Evolutionary conservation across 306 rosid genomes (phyloP), one percentile per base, ranked within the genome.

Genomic region (Begonia loranthoides): DNA sequence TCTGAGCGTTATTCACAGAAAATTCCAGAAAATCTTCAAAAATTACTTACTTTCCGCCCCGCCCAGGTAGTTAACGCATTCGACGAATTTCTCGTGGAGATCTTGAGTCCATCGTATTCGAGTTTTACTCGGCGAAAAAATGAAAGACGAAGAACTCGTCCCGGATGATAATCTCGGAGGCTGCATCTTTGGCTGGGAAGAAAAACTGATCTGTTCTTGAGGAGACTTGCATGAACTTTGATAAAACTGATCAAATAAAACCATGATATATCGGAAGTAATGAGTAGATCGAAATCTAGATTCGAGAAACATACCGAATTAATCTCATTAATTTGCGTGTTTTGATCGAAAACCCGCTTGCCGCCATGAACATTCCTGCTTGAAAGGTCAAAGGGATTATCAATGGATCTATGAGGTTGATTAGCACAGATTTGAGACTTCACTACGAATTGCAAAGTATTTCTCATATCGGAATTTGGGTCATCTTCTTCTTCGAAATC

Each of bases 31-130:
- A 43, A 2, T 4, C 4, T 43, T 10, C 13, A 3, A 10, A 3
- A 13, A 74, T 49, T 9, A 22, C 51, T 57, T 57, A 57, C 52
- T 57, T 9, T 57, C 61, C 1, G 22, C 50, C 15, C 44, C 61
- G 1, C 52, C 61, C 19, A 56, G 61, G 33, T 4, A 17, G 10
- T 57, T 24, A 19, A 57, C 12, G 11, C 61, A 57, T n/a, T 57
- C 22, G 11, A 57, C 61, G 9, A 57, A 45, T 46, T 11, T 28
- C 19, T 57, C 34, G 41, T 57, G 61, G 15, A 57, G 51, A 14
- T 57, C 52, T 15, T 10, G 61, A 45, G 52, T 57, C 51, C 61
- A 45, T n/a, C 61, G 45, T 4, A 57, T 57, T 10, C 52, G 36
- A 21, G 52, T 22, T 57, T 45, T 45, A n/a, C 41, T 57, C 10